Evolutionary conservation across 2,329 filamentous ascomycete species (phyloP).

Genomic region (Pyrenophora seminiperda): DNA sequence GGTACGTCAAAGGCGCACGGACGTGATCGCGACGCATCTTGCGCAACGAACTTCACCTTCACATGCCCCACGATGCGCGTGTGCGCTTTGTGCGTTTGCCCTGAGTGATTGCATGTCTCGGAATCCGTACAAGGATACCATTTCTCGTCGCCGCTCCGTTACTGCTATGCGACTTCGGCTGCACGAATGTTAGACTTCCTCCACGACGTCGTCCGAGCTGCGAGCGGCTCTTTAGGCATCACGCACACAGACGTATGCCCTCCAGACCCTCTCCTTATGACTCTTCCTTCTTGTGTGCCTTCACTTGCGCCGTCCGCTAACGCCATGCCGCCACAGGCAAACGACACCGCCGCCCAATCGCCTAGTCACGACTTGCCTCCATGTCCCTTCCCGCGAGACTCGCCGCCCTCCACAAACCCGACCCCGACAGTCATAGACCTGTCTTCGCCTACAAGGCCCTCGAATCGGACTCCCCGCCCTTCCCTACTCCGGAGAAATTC

Average conservation of each 20-base stretch:
- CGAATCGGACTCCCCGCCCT: neutral
- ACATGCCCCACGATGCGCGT: slow-evolving; percentile 21
- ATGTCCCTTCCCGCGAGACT: slow-evolving; percentile 6
- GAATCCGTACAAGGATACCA: slow-evolving; percentile 10
- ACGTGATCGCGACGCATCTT: slow-evolving; percentile 10
- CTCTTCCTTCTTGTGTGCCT: neutral
- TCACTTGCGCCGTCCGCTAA: slow-evolving; percentile 17
- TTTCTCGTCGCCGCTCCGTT: neutral
- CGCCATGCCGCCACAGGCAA: slow-evolving; percentile 26
- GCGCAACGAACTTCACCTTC: slow-evolving; percentile 20
- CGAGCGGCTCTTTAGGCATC: slow-evolving; percentile 6
- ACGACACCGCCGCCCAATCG: slow-evolving; percentile 21
- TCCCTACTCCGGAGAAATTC: neutral
- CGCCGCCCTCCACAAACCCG: slow-evolving; percentile 5
- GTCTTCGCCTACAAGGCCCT: slow-evolving; percentile 13
- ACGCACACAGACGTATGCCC: slow-evolving; percentile 14
- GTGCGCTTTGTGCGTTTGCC: slow-evolving; percentile 12
- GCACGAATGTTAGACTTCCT: slow-evolving; percentile 15
- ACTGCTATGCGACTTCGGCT: slow-evolving; percentile 7
- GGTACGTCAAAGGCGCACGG: slow-evolving; percentile 12
- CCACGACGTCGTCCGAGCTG: slow-evolving; percentile 7
- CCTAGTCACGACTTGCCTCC: slow-evolving; percentile 9
- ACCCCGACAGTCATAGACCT: slow-evolving; percentile 13
- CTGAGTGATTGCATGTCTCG: neutral
- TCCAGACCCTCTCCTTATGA: neutral